Conservation (phyloP, 2,329 filamentous ascomycete genomes). For the Verticillium nonalfalfae region DNA sequence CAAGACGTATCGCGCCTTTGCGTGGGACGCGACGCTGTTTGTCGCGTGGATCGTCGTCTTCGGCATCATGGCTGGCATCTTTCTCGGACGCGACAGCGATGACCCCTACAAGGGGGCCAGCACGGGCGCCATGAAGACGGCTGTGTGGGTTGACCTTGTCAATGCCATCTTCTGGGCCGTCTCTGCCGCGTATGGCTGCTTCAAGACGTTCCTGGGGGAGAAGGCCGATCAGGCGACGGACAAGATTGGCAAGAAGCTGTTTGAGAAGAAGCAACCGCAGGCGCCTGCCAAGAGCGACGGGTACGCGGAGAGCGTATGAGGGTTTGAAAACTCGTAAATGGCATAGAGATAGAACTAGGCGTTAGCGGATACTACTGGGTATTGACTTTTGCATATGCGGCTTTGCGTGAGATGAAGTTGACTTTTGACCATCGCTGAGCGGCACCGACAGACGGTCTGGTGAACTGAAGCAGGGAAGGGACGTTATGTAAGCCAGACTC, state of each 20-base stretch:
- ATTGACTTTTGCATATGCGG: no score
- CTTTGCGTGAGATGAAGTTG: no score
- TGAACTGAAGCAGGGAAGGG: not conserved
- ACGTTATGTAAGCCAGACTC: not conserved
- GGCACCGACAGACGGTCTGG: no score
- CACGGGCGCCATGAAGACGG: conserved; percentile 55
- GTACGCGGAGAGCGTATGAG: conserved; percentile 22
- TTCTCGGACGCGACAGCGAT: conserved; percentile 53
- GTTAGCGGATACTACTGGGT: no score
- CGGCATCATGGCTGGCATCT: conserved; percentile 67
- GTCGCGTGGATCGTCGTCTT: conserved; percentile 60
- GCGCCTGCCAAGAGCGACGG: conserved; percentile 14
- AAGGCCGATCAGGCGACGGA: conserved; percentile 30
- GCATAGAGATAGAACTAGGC: no score
- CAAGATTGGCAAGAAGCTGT: conserved; percentile 30
- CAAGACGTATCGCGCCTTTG: conserved; percentile 36
- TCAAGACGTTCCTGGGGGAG: conserved; percentile 33
- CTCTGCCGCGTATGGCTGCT: conserved; percentile 32
- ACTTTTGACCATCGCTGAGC: no score
- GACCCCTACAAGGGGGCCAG: conserved; percentile 36
- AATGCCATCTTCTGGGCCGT: conserved; percentile 62
- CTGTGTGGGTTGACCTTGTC: conserved; percentile 65
- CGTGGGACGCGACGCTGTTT: conserved; percentile 36
- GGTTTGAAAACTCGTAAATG: not conserved
- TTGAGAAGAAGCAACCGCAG: conserved; percentile 21